Evolutionary conservation across 768 basidiomycete genomes (phyloP), one percentile per base, ranked within the genome.

Genomic region (Kwoniella shandongensis): DNA sequence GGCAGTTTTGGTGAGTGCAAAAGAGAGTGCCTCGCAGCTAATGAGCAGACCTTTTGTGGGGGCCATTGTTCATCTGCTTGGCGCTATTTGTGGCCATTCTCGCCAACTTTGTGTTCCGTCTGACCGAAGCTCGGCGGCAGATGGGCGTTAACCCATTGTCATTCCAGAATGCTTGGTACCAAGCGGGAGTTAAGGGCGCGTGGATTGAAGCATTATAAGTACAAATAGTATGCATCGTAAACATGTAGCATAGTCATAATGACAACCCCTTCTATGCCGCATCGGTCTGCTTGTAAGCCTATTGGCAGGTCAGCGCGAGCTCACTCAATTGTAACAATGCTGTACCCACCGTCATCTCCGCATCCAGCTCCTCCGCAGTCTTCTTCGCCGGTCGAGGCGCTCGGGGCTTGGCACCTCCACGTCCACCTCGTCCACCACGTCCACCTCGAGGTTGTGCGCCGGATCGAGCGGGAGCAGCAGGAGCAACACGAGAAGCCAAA

Each of bases 321-420:
- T 18, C 25, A 22, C 13, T 5, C 22, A 25, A 20, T 3, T 5
- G 17, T 12, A 3, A 45, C 18, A 25, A 13, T 6, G 29, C 2
- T 1, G 18, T 2, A 75, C 85, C 36, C 57, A 94, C 94, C 84
- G 88, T 88, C 94, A 98, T 98, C 81, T 98, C 94, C 7, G 93
- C 91, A 75, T 98, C 94, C 40, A 98, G 84, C 74, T 93, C 90
- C 29, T 89, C 94, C 2, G 81, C 89, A 20, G 85, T 84, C 81
- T 94, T 94, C 54, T 81, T 79, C 13, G 65, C 66, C 11, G 65
- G 68, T 26, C 57, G 67, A 17, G 67, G 48, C 23, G 22, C 53
- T 23, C 61, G 48, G 26, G 54, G 44, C 25, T 64, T 56, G 15
- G 66, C 70, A 57, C 66, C 57, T 67, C 82, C 83, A 66, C 82